Conservation (phyloP, 108 stramenopile species). For the Stephanodiscus triporus region DNA sequence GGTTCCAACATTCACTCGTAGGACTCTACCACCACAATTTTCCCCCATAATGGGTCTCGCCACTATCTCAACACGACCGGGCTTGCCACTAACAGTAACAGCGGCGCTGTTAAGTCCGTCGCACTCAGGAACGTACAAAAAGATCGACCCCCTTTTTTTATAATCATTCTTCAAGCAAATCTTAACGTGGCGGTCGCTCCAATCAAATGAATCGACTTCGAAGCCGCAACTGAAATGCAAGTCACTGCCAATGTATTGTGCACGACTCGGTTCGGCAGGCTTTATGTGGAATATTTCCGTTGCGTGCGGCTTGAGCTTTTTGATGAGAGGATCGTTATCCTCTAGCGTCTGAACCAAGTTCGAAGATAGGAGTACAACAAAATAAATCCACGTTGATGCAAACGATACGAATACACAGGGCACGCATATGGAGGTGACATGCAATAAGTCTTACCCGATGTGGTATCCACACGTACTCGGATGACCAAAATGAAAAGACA, state of each 20-base stretch:
- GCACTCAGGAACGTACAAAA: constrained; percentile 63
- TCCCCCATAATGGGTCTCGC: constrained; percentile 57
- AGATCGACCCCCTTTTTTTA: constrained; percentile 65
- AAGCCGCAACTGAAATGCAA: constrained; percentile 92
- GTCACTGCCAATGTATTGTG: constrained; percentile 90
- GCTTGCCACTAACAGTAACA: constrained; percentile 56
- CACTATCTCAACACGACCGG: constrained; percentile 54
- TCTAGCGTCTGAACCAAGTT: constrained; percentile 31
- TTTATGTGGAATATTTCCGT: constrained; percentile 88
- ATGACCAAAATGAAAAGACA: constrained; percentile 87
- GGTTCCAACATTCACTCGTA: constrained; percentile 10
- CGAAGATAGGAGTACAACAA: neutral
- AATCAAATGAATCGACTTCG: constrained; percentile 74
- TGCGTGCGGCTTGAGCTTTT: constrained; percentile 69
- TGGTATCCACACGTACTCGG: constrained; percentile 76
- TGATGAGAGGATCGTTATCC: constrained; percentile 59
- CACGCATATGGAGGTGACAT: too few relatives aligned
- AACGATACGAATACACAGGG: neutral
- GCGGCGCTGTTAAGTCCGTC: constrained; percentile 24
- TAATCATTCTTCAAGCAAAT: constrained; percentile 63
- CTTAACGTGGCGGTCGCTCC: constrained; percentile 23
- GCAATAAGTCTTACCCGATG: constrained; percentile 24
- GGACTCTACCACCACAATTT: constrained; percentile 6
- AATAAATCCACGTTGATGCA: neutral
- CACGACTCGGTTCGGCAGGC: constrained; percentile 67